These are phyloP conservation scores for Claviceps humidiphila DNA, from an alignment of 2,329 filamentous ascomycete genomes.

Conservation along the genomic window DNA sequence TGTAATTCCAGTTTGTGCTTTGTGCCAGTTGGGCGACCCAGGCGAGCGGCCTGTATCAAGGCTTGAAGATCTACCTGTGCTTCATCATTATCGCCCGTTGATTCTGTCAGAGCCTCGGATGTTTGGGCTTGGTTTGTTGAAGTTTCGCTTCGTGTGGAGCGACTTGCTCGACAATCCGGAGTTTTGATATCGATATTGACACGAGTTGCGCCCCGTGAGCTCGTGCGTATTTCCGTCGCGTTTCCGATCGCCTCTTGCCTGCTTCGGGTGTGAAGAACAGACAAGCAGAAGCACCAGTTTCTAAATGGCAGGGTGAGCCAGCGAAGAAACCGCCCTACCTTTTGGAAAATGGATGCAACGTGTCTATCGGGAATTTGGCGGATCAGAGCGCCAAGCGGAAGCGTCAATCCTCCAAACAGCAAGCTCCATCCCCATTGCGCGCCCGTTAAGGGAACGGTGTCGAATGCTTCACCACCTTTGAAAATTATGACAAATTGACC, in stretches of 20 bases:
- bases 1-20: constrained; percentile 26
- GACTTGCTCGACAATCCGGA: constrained; percentile 2
- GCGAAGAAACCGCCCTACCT: constrained; percentile 9
- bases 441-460: constrained; percentile 45
- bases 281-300: constrained; percentile 11
- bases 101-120: neutral
- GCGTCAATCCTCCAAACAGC: constrained; percentile 50
- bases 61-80: constrained; percentile 16
- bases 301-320: constrained; percentile 11
- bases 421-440: constrained; percentile 59
- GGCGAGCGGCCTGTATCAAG: constrained; percentile 19
- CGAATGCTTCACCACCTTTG: constrained; percentile 54
- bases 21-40: constrained; percentile 10
- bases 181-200: neutral
- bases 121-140: neutral
- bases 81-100: constrained; percentile 4
- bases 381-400: constrained; percentile 43
- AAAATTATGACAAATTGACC: constrained; percentile 63
- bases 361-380: constrained; percentile 26
- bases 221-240: constrained; percentile 10
- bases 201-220: constrained; percentile 6
- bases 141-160: constrained; percentile 4
- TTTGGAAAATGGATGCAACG: constrained; percentile 16
- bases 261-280: constrained; percentile 10
- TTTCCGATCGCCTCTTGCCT: constrained; percentile 11